Evolutionary conservation across 306 rosid species (phyloP), one percentile per base, ranked within the genome.

Genomic region (Lotus japonicus): DNA sequence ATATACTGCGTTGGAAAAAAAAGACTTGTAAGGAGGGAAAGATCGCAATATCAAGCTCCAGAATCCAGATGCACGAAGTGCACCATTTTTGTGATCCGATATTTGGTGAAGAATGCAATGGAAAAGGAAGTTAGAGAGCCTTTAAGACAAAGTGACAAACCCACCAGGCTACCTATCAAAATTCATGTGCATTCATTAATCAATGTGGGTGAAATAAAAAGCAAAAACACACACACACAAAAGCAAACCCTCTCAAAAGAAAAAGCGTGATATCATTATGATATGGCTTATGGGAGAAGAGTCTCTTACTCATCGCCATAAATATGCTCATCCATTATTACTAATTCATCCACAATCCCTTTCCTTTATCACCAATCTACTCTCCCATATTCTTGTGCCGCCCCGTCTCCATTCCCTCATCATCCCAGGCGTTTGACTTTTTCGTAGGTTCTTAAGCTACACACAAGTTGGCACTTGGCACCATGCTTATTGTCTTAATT

Each of bases 111-210:
- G 38, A 23, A 43, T n/a, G 73, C 68, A 58, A 8, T 2, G 11
- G 64, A 73, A 54, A 72, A 63, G 76, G 73, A 44, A 67, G 81
- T 58, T 70, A 36, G 80, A 68, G 65, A 63, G 83, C 16, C 84
- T 85, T 88, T 60, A 77, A 68, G 95, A 78, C 81, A 85, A 65
- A 75, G 75, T 65, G 95, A 78, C 81, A 85, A 65, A 72, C 84
- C 87, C 77, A 71, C 67, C 83, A 82, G 85, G 82, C 86, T 17
- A 50, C 54, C 79, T 58, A 83, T 80, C 84, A 80, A 39, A 64
- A 84, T 85, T 87, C 90, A 86, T 85, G 96, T 84, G 96, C 92
- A 31, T 83, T 85, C 92, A 85, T 84, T 84, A 58, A 88, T 69
- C 73, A 48, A 48, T 56, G 56, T 21, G 59, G 64, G 41, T 60